phyloP scores from a whole-genome alignment of 2,329 filamentous ascomycete genomes.

The Aspergillus candidus region DNA sequence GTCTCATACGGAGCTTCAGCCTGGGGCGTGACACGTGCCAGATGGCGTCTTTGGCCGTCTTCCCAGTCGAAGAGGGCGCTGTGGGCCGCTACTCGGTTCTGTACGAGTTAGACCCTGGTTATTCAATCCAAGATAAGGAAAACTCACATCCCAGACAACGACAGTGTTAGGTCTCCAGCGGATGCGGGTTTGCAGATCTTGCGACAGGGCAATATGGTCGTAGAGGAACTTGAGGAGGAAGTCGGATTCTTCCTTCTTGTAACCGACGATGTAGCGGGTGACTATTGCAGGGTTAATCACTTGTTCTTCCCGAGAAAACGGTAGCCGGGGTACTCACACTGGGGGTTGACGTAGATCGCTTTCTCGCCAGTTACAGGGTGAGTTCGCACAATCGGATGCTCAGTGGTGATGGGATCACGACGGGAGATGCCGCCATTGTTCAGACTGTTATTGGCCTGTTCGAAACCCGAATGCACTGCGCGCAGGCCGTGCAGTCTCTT shows the following conservation, averaged over 20 bases:
- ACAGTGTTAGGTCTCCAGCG: slow-evolving; percentile 77
- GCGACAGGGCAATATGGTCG: slow-evolving; percentile 65
- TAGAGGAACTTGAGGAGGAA: slow-evolving; percentile 69
- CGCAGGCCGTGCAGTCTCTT: slow-evolving; percentile 73
- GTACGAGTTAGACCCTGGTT: slow-evolving; percentile 7
- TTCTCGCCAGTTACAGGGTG: slow-evolving; percentile 81
- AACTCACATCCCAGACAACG: slow-evolving; percentile 67
- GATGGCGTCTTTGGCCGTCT: slow-evolving; percentile 67
- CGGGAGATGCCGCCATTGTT: slow-evolving; percentile 64
- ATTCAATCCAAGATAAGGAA: background rate
- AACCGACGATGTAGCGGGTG: slow-evolving; percentile 71
- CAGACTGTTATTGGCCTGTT: slow-evolving; percentile 69
- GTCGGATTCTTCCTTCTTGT: slow-evolving; percentile 83
- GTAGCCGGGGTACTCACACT: slow-evolving; percentile 53
- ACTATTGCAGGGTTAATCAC: slow-evolving; percentile 50
- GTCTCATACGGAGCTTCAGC: slow-evolving; percentile 73
- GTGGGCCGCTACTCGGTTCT: slow-evolving; percentile 71
- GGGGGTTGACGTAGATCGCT: slow-evolving; percentile 73
- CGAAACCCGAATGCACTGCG: slow-evolving; percentile 73
- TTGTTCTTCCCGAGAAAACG: too few species aligned
- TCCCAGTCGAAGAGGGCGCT: slow-evolving; percentile 78
- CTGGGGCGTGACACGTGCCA: slow-evolving; percentile 77
- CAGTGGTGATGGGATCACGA: slow-evolving; percentile 66
- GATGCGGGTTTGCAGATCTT: slow-evolving; percentile 67
- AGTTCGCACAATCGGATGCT: slow-evolving; percentile 73